Evolutionary conservation across 2,329 filamentous ascomycete genomes (phyloP).

Genomic region (Hymenotorrendiella dingleyae): DNA sequence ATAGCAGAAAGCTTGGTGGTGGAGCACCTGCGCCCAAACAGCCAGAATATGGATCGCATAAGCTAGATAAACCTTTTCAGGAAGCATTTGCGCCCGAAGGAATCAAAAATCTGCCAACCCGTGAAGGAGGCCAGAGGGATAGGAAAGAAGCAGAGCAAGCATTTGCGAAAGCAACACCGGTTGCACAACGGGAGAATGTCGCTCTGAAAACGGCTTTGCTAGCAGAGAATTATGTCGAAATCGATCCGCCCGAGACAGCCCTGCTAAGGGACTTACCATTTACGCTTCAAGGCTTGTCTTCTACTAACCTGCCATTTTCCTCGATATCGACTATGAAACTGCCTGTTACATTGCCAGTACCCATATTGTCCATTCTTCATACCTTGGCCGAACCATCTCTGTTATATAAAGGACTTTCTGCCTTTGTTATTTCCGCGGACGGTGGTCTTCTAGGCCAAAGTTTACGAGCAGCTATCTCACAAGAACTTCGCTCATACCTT

Average conservation of each 20-base stretch:
- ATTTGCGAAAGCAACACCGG: slow-evolving; percentile 22
- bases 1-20: slow-evolving; percentile 16
- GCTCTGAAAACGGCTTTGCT: slow-evolving; percentile 47
- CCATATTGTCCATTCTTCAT: slow-evolving; percentile 80
- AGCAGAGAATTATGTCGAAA: slow-evolving; percentile 49
- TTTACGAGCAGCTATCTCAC: slow-evolving; percentile 76
- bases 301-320: slow-evolving; percentile 73
- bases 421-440: slow-evolving; percentile 75
- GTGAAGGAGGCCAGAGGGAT: slow-evolving; percentile 29
- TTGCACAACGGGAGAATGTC: slow-evolving; percentile 24
- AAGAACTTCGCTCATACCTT: slow-evolving; percentile 83
- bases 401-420: slow-evolving; percentile 75
- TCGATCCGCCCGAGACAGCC: slow-evolving; percentile 57
- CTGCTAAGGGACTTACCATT: slow-evolving; percentile 81
- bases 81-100: slow-evolving; percentile 52
- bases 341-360: slow-evolving; percentile 72
- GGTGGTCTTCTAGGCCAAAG: slow-evolving; percentile 89
- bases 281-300: slow-evolving; percentile 87
- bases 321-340: slow-evolving; percentile 65
- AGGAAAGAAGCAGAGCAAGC: slow-evolving; percentile 28
- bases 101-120: slow-evolving; percentile 31
- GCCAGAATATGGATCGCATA: slow-evolving; percentile 33
- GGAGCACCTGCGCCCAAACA: slow-evolving; percentile 16
- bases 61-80: slow-evolving; percentile 32
- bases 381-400: slow-evolving; percentile 88